Percentiles rank a stretch among this genome's conserved stretches.
phyloP scores from a whole-genome alignment of 345 rosid species.

The Syzygium aqueum region DNA sequence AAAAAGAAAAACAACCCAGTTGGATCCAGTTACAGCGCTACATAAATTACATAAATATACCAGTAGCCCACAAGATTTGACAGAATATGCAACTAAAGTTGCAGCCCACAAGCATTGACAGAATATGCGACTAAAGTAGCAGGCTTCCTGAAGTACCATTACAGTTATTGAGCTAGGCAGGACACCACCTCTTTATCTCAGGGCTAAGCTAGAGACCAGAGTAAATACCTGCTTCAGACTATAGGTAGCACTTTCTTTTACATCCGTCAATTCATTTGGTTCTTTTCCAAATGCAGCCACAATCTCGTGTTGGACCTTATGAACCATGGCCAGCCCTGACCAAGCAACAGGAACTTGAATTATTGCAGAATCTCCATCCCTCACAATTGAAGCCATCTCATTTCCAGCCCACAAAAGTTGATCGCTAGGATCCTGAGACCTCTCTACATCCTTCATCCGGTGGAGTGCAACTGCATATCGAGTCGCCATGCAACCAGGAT shows the following conservation, averaged over 20 bases:
- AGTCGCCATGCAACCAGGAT: conserved; percentile 88
- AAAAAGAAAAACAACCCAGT: not conserved
- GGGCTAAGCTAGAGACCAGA: not conserved
- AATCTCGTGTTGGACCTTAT: conserved; percentile 85
- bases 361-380: conserved; percentile 85
- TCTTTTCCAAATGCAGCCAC: conserved; percentile 70
- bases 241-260: conserved; percentile 65
- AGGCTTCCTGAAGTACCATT: not conserved
- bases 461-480: conserved; percentile 91
- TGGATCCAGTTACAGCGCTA: not conserved
- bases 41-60: not conserved
- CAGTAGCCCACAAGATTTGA: not conserved
- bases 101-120: not conserved
- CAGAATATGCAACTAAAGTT: not conserved
- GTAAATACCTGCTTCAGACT: conserved; percentile 77
- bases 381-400: conserved; percentile 92
- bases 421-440: conserved; percentile 86
- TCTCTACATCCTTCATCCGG: conserved; percentile 85
- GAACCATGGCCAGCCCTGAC: conserved; percentile 95
- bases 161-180: not conserved
- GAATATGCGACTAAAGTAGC: not conserved
- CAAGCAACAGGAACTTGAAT: conserved; percentile 73
- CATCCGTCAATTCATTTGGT: conserved; percentile 45
- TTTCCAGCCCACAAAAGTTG: conserved; percentile 89
- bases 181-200: not conserved